Base-by-base conservation (phyloP, 2,329 filamentous ascomycete species). In the Microascus cirrosus region DNA sequence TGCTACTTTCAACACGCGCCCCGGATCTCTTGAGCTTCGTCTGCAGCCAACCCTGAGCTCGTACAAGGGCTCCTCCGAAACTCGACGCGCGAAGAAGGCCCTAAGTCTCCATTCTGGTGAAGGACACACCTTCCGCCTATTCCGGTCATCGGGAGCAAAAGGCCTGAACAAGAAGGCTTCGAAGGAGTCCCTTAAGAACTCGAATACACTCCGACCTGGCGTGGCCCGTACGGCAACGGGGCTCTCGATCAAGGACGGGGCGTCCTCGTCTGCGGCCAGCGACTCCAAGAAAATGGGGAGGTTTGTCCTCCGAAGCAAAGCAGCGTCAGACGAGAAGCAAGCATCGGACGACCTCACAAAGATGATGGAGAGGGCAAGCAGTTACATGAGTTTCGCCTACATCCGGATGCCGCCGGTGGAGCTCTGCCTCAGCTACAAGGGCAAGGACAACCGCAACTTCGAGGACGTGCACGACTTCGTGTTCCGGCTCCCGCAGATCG, bases 391-490 rank as follows among this genome's bases (percentile, higher is more conserved):
- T 0, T 86, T 99, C 61, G 87, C 93, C 2, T 92, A 95, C 70
- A 91, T 99, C 71, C 94, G 91, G 71, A 90, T 99, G 67, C 90
- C 92, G 2, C 94, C 90, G 59, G 93, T 99, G 64, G 91, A 97
- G 2, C 83, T 99, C 36, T 99, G 94, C 69, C 79, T 99, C 32
- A 95, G 89, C 68, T 96, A 96, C 79, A 96, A 97, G 71, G 94
- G 95, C 67, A 95, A 91, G 69, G 90, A 92, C 52, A 90, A 95
- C 63, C 90, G 92, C 68, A 99, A 97, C 66, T 81, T 99, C 59
- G 91, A 96, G 73, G 95, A 99, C 70, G 87, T 99, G 18, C 93
- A 99, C 72, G 87, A 97, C 68, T 95, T 99, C 64, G 94, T 99
- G 54, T 99, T 99, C 81, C 86, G 90, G 36, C 83, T 99, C 73